phyloP scores from a whole-genome alignment of 352 stramenopile species.

The Phytophthora cajani region DNA sequence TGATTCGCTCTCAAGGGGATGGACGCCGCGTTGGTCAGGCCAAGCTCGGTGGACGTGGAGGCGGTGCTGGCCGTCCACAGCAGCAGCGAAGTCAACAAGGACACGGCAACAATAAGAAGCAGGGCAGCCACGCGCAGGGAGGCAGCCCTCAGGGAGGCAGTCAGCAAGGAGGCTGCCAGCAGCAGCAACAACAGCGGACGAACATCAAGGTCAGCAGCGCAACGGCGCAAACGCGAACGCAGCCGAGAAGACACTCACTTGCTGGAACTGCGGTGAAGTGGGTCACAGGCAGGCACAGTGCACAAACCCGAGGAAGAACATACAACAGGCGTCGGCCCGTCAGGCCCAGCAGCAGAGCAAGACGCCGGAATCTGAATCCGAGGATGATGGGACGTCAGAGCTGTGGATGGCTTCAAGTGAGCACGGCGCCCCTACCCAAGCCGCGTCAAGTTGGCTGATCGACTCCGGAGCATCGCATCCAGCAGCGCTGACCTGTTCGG shows the following conservation, averaged over 20 bases:
- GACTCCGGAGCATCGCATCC: not conserved
- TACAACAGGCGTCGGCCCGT: not conserved
- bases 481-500: not conserved
- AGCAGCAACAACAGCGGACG: not conserved
- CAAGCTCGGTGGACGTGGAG: not conserved
- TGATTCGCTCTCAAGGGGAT: not conserved
- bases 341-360: not conserved
- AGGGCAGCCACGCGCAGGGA: not conserved
- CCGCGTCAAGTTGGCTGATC: not conserved
- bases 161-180: not conserved
- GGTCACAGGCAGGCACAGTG: not conserved
- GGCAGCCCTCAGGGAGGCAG: not conserved
- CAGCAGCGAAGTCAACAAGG: not conserved
- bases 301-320: not conserved
- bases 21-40: not conserved
- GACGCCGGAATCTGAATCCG: not conserved
- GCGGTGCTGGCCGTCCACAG: not conserved
- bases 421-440: not conserved
- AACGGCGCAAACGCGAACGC: not conserved
- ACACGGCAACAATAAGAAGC: not conserved
- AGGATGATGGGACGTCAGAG: not conserved
- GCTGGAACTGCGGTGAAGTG: not conserved
- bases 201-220: not conserved
- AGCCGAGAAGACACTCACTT: not conserved
- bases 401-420: not conserved